phyloP scores from a whole-genome alignment of 768 basidiomycete genomes.

The Leccinum barrowsii region DNA sequence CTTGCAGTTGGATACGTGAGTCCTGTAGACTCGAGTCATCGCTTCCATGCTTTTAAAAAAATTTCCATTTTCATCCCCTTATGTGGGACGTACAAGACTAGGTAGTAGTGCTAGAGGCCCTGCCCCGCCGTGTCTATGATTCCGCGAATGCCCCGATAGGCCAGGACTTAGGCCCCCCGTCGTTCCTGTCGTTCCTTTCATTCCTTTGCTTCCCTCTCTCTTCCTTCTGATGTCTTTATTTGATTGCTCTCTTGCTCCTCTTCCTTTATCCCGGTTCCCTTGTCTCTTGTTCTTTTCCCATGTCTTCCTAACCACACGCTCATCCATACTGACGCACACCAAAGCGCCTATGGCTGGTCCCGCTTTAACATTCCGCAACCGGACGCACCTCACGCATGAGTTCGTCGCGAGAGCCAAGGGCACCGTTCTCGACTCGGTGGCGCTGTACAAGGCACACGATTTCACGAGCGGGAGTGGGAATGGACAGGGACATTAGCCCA shows the following conservation, averaged over 20 bases:
- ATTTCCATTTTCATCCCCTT: too few species aligned
- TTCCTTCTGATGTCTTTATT: too few species aligned
- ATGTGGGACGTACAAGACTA: too few species aligned
- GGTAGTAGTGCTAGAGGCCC: too few species aligned
- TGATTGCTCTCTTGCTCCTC: not conserved
- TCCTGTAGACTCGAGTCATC: not conserved
- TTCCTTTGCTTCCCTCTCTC: not conserved
- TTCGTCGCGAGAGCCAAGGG: conserved; percentile 31
- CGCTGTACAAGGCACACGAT: conserved; percentile 25
- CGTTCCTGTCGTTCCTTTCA: not conserved
- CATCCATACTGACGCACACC: not conserved
- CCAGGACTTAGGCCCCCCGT: too few species aligned
- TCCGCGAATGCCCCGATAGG: too few species aligned
- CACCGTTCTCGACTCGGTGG: conserved; percentile 20
- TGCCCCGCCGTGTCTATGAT: too few species aligned
- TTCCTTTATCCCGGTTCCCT: not conserved
- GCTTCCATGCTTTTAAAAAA: too few species aligned
- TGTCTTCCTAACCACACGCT: not conserved
- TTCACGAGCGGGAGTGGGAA: not conserved
- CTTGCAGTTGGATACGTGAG: conserved; percentile 14
- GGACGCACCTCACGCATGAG: conserved; percentile 29
- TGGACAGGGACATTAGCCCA: not conserved
- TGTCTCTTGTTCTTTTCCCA: not conserved
- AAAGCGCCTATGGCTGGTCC: conserved; percentile 27
- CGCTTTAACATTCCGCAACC: conserved; percentile 28